These are phyloP conservation scores for Trichophyton verrucosum DNA, from an alignment of 2,329 filamentous ascomycete species.

Conservation along the genomic window DNA sequence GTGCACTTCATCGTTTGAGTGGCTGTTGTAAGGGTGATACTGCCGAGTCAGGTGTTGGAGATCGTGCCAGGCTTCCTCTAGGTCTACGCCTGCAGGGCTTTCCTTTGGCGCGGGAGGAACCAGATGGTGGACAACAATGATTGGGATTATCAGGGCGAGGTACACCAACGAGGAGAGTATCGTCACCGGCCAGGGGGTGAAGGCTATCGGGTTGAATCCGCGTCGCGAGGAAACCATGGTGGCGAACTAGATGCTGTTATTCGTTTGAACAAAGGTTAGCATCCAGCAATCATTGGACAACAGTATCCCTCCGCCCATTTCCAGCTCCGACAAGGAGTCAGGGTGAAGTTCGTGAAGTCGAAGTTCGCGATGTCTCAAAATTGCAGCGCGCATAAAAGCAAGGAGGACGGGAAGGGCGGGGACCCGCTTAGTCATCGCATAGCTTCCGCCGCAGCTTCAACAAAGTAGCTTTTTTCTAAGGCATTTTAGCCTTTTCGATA, in stretches of 20 bases:
- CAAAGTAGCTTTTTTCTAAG: background rate
- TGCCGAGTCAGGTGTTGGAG: constrained; percentile 59
- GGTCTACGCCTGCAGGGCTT: constrained; percentile 54
- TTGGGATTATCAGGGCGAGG: constrained; percentile 59
- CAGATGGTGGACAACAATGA: constrained; percentile 61
- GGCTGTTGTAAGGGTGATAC: constrained; percentile 84
- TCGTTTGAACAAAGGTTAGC: background rate
- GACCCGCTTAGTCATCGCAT: background rate
- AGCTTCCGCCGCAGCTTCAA: background rate
- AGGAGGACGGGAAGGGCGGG: background rate
- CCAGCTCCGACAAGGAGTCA: background rate
- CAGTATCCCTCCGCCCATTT: background rate
- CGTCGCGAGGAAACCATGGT: constrained; percentile 24
- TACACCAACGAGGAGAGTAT: constrained; percentile 67
- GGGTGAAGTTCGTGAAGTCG: background rate
- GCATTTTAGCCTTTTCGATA: background rate
- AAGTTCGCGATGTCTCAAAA: background rate
- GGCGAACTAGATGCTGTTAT: background rate
- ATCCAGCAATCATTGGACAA: background rate
- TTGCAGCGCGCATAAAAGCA: background rate
- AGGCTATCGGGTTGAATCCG: constrained; percentile 48
- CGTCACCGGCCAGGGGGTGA: constrained; percentile 69
- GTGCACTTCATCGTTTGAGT: constrained; percentile 66
- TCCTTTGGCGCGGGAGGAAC: constrained; percentile 55
- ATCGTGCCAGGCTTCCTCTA: constrained; percentile 78